Conservation (phyloP, 2,329 filamentous ascomycete species). For the Venturia asperata region DNA sequence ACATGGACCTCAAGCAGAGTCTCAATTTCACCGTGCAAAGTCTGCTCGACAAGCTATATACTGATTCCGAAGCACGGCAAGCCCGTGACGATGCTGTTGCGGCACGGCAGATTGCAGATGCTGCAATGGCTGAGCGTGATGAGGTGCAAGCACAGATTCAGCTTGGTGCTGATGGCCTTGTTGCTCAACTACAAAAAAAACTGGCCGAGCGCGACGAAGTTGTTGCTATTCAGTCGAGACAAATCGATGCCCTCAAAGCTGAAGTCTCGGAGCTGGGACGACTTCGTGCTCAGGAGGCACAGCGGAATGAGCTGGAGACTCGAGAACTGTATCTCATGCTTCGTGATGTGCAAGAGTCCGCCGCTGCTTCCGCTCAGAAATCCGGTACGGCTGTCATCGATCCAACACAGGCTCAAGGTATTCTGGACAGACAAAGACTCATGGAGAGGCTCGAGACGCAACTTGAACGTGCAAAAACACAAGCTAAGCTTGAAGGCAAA, state of each 20-base stretch:
- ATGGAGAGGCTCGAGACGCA: slow-evolving; percentile 94
- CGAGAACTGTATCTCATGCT: slow-evolving; percentile 97
- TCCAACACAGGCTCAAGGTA: slow-evolving; percentile 76
- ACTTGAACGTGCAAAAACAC: slow-evolving; percentile 92
- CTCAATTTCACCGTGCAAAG: slow-evolving; percentile 96
- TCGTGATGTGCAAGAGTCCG: slow-evolving; percentile 91
- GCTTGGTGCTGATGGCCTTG: slow-evolving; percentile 84
- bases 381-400: slow-evolving; percentile 37
- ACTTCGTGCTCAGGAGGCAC: slow-evolving; percentile 79
- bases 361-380: slow-evolving; percentile 66
- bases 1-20: slow-evolving; percentile 97
- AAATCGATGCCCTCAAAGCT: slow-evolving; percentile 79
- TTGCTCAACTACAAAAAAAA: slow-evolving; percentile 87
- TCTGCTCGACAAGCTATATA: slow-evolving; percentile 90
- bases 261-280: slow-evolving; percentile 83
- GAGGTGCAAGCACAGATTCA: slow-evolving; percentile 86
- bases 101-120: slow-evolving; percentile 86
- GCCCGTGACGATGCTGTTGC: slow-evolving; percentile 87
- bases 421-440: slow-evolving; percentile 82
- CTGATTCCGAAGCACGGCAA: slow-evolving; percentile 88
- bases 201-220: slow-evolving; percentile 87
- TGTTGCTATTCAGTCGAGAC: slow-evolving; percentile 80
- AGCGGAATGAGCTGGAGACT: slow-evolving; percentile 92
- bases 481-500: slow-evolving; percentile 92
- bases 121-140: slow-evolving; percentile 91